These are phyloP conservation scores for Phytophthora idaei DNA, from an alignment of 352 stramenopile genomes.

Conservation along the genomic window DNA sequence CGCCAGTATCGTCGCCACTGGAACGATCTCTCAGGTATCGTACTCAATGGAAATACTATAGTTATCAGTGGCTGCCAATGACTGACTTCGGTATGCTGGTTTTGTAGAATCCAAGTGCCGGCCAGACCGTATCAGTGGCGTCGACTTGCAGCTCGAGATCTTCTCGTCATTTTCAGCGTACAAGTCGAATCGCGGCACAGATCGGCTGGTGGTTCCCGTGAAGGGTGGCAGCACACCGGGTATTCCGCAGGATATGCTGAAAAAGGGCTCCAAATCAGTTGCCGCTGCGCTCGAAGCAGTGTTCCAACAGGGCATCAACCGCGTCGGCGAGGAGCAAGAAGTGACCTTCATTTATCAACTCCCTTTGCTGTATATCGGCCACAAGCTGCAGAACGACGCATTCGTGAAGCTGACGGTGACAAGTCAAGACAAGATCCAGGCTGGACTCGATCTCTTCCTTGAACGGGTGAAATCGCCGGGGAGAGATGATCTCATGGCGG, in stretches of 20 bases:
- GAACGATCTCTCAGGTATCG: constrained; percentile 59
- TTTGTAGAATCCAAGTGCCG: constrained; percentile 39
- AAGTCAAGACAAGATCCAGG: constrained; percentile 55
- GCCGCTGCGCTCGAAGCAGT: constrained; percentile 47
- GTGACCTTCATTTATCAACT: constrained; percentile 59
- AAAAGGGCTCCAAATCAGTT: constrained; percentile 38
- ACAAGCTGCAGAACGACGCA: constrained; percentile 49
- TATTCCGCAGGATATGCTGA: constrained; percentile 52
- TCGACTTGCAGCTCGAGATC: constrained; percentile 53
- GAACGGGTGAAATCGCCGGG: constrained; percentile 59
- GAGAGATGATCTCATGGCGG: constrained; percentile 66
- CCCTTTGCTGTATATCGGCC: constrained; percentile 58
- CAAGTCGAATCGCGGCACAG: constrained; percentile 49
- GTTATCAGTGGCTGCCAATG: background rate
- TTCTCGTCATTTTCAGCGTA: constrained; percentile 56
- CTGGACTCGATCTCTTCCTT: constrained; percentile 54
- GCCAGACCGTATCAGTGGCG: constrained; percentile 49
- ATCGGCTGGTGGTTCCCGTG: constrained; percentile 38
- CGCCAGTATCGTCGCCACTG: constrained; percentile 58
- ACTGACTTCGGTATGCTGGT: constrained; percentile 9
- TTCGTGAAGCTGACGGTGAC: constrained; percentile 42
- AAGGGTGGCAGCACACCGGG: constrained; percentile 29
- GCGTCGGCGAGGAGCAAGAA: constrained; percentile 51
- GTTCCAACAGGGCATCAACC: constrained; percentile 55
- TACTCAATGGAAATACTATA: background rate